These are phyloP conservation scores for Porphyrellus cyaneotinctus DNA, from an alignment of 768 basidiomycete species.

Conservation along the genomic window DNA sequence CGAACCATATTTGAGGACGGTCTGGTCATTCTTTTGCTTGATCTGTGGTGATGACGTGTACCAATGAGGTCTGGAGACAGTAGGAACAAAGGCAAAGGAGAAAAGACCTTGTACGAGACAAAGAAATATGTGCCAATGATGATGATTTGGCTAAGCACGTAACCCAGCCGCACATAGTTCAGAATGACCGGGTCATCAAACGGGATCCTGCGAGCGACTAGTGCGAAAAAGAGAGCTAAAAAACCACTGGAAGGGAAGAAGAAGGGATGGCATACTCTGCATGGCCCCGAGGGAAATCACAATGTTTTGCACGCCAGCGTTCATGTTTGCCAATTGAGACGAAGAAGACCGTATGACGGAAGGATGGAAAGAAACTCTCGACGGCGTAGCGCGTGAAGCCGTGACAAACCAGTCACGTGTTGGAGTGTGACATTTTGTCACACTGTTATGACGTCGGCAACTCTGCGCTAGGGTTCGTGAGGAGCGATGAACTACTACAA, in stretches of 20 bases:
- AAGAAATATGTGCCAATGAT: constrained; percentile 78
- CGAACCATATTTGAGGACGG: constrained; percentile 91
- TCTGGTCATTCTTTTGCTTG: constrained; percentile 93
- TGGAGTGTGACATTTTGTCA: constrained; percentile 15
- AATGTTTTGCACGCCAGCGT: constrained; percentile 74
- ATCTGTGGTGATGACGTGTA: constrained; percentile 48
- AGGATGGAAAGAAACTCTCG: constrained; percentile 3
- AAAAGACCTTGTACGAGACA: constrained; percentile 59
- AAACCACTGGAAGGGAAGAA: neutral
- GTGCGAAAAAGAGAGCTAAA: constrained; percentile 3
- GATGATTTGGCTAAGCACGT: constrained; percentile 69
- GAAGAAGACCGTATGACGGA: constrained; percentile 13
- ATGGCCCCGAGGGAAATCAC: constrained; percentile 89
- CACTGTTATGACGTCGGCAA: constrained; percentile 23
- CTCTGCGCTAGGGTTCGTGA: too few species aligned
- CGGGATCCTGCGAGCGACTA: constrained; percentile 87
- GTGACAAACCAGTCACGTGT: constrained; percentile 15
- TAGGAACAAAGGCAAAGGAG: neutral
- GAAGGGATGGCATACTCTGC: constrained; percentile 55
- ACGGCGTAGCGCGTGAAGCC: neutral
- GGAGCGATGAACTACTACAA: constrained; percentile 35
- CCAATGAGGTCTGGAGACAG: neutral
- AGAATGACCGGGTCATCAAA: constrained; percentile 86
- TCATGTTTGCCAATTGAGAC: constrained; percentile 45
- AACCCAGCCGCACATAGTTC: constrained; percentile 78